A percentile compares a stretch with the other conserved stretches of the same genome.
Conservation (phyloP, 306 rosid species). For the Cicer pinnatifidum region DNA sequence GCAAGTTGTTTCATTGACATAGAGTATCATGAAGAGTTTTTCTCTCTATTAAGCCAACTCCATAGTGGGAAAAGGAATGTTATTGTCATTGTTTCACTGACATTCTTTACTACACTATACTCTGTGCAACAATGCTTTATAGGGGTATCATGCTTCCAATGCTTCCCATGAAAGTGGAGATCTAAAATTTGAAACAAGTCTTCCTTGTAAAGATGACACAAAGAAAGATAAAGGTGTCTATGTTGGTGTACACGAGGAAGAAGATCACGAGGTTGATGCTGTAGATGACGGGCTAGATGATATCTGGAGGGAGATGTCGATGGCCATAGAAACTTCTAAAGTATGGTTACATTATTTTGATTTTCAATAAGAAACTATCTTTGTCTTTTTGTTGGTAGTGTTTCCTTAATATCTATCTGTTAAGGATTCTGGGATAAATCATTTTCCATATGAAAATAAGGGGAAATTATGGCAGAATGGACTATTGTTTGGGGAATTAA, state of each 20-base stretch:
- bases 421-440: background rate
- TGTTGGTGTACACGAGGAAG: conserved; percentile 67
- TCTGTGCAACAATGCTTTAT: conserved; percentile 41
- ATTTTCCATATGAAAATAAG: background rate
- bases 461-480: conserved; percentile 3
- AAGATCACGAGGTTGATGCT: conserved; percentile 38
- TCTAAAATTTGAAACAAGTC: conserved; percentile 36
- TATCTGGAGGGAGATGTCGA: conserved; percentile 87
- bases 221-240: conserved; percentile 65
- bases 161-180: conserved; percentile 38
- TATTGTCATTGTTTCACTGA: conserved; percentile 38
- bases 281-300: conserved; percentile 75
- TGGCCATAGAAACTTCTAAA: conserved; percentile 78
- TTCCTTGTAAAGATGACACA: conserved; percentile 36
- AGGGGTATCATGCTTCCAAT: conserved; percentile 50
- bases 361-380: conserved; percentile 27
- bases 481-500: conserved; percentile 1
- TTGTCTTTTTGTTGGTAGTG: conserved; percentile 1
- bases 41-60: background rate
- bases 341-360: conserved; percentile 50
- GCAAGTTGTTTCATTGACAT: conserved; percentile 39
- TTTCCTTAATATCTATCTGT: conserved; percentile 14
- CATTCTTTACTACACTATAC: conserved; percentile 39
- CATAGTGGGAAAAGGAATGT: background rate
- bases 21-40: background rate